Evolutionary conservation across 108 stramenopile genomes (phyloP), one percentile per base, ranked within the genome.

Genomic region (Pseudonitzschia multiseries): DNA sequence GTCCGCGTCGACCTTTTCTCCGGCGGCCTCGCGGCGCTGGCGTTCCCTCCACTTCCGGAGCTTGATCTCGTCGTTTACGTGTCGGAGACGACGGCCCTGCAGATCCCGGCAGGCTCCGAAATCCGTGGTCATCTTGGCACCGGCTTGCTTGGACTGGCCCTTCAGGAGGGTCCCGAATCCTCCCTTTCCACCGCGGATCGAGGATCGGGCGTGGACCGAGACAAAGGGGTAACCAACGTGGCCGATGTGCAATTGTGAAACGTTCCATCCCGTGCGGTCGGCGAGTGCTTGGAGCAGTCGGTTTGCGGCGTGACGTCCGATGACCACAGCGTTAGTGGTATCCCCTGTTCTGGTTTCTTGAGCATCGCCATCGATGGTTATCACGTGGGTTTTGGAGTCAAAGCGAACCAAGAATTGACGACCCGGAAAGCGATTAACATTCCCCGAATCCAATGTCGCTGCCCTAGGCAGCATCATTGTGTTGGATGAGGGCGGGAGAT

Each of bases 91-190:
- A 26, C 98, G 91, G 10, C 99, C 99, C 52, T 90, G 89, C 71
- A 99, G 81, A 83, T 99, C 99, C 12, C 99, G 94, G 75, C 99
- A 99, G 1, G 99, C 99, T 8, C 97, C 96, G 84, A 98, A 99
- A 74, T 99, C 96, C n/a, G 91, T 86, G 1, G 96, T 96, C 18
- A 79, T 77, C 36, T 90, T 91, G 46, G 89, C 91, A 4, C 91
- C 95, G 12, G 89, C 93, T 79, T 94, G 93, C 70, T 94, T 89
- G 24, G 96, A 92, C 68, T 93, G 92, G 6, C 96, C 93, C 57
- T 96, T 95, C 54, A 98, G 86, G 36, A 97, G 85, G 2, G 98
- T 96, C 22, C 98, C 98, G 75, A 98, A 98, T 4, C 98, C 98
- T 15, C 98, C 97, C 74, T 96, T 96, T 12, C 96, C 96, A 29